Evolutionary conservation across 2,329 filamentous ascomycete genomes (phyloP).

Genomic region (Pleurostoma richardsiae): DNA sequence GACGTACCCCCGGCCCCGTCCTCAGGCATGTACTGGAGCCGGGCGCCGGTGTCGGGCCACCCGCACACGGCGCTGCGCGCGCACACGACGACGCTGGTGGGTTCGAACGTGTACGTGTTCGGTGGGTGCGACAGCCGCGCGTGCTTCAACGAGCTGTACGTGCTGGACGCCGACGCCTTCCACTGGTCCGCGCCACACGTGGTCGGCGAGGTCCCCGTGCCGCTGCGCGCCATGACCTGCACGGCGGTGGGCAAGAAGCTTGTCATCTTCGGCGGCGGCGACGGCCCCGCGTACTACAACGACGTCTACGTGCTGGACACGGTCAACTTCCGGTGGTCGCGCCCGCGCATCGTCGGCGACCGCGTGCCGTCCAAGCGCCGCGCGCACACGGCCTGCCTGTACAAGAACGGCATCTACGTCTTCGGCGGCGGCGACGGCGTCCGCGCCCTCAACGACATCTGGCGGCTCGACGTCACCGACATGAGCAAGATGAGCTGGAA

Average conservation of each 20-base stretch:
- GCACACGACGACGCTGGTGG: constrained; percentile 62
- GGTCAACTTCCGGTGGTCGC: constrained; percentile 62
- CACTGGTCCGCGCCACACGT: constrained; percentile 64
- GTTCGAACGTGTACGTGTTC: constrained; percentile 64
- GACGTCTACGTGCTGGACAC: constrained; percentile 70
- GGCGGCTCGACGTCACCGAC: constrained; percentile 66
- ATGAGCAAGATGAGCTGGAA: constrained; percentile 65
- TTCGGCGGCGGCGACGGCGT: constrained; percentile 68
- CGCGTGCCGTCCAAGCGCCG: constrained; percentile 54
- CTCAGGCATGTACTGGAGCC: constrained; percentile 70
- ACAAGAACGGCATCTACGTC: constrained; percentile 67
- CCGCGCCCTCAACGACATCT: constrained; percentile 66
- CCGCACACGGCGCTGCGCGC: constrained; percentile 58
- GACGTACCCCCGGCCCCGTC: constrained; percentile 60
- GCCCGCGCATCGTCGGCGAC: constrained; percentile 55
- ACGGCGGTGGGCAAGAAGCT: constrained; percentile 68
- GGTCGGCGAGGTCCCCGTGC: constrained; percentile 58
- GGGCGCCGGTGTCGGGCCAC: constrained; percentile 57
- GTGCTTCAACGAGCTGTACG: constrained; percentile 66
- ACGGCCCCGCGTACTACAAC: constrained; percentile 67
- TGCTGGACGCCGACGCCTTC: constrained; percentile 65
- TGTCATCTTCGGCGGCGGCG: constrained; percentile 64
- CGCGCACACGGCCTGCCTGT: constrained; percentile 66
- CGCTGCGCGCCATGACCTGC: constrained; percentile 66
- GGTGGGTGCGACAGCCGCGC: constrained; percentile 62